These are phyloP conservation scores for Mortierella sp. DNA, from an alignment of 371 early-diverging fungal species.

Conservation along the genomic window DNA sequence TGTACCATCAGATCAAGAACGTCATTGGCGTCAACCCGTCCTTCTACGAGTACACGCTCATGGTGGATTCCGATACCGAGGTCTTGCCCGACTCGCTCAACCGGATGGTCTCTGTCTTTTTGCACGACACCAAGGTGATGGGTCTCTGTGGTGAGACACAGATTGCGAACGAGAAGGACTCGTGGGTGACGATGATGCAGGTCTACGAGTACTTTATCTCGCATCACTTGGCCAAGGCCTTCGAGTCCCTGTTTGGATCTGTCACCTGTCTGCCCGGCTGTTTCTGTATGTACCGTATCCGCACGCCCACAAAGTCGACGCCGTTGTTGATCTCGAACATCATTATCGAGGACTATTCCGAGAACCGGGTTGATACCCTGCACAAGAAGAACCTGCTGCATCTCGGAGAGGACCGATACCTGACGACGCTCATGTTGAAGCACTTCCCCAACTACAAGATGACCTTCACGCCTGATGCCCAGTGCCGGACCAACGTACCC, in stretches of 20 bases:
- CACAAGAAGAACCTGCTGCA: conserved; percentile 94
- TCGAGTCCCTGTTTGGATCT: conserved; percentile 86
- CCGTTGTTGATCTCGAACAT: conserved; percentile 94
- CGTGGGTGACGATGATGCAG: conserved; percentile 96
- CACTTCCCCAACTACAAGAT: conserved; percentile 98
- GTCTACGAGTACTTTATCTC: conserved; percentile 91
- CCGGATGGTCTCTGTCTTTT: conserved; percentile 84
- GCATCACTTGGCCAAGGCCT: conserved; percentile 89
- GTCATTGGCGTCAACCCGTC: conserved; percentile 88
- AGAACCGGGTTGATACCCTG: conserved; percentile 95
- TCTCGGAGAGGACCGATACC: conserved; percentile 89
- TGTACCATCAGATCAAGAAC: conserved; percentile 93
- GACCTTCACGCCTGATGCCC: conserved; percentile 96
- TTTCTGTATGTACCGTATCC: conserved; percentile 91
- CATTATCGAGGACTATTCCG: conserved; percentile 95
- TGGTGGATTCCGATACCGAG: conserved; percentile 80
- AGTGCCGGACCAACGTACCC: conserved; percentile 97
- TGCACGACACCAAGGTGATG: conserved; percentile 87
- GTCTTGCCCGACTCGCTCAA: conserved; percentile 78
- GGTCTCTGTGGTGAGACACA: conserved; percentile 91
- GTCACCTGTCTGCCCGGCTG: conserved; percentile 95
- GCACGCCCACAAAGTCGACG: conserved; percentile 78
- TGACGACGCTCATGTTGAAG: conserved; percentile 99
- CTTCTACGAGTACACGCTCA: conserved; percentile 74
- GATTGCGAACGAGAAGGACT: conserved; percentile 87